phyloP scores from a whole-genome alignment of 2,329 filamentous ascomycete genomes.

The Talaromyces rugulosus region DNA sequence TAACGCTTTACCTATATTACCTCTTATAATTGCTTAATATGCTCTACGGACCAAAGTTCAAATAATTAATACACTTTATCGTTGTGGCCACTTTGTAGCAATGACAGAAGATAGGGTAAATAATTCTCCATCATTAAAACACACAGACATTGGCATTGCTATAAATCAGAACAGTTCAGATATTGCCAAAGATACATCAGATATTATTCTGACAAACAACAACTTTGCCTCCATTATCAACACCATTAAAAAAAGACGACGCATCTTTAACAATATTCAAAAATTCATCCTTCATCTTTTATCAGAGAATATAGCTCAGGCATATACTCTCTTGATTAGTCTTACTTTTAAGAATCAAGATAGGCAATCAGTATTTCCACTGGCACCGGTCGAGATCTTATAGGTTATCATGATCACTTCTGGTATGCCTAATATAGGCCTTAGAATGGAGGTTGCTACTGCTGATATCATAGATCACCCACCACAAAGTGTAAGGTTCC shows the following conservation, averaged over 20 bases:
- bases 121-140: constrained; percentile 75
- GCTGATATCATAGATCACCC: constrained; percentile 74
- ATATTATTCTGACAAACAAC: constrained; percentile 71
- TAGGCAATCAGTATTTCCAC: constrained; percentile 73
- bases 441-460: constrained; percentile 72
- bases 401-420: constrained; percentile 93
- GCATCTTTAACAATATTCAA: constrained; percentile 87
- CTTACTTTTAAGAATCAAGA: constrained; percentile 71
- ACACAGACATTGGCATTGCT: constrained; percentile 80
- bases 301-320: constrained; percentile 77
- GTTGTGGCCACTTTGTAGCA: constrained; percentile 67
- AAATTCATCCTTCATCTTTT: constrained; percentile 80
- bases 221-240: constrained; percentile 85
- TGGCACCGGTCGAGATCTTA: constrained; percentile 78
- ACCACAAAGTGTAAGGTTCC: no score
- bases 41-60: constrained; percentile 74
- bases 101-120: constrained; percentile 86
- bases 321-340: constrained; percentile 72
- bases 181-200: constrained; percentile 67
- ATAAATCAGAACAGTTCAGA: constrained; percentile 80
- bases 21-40: constrained; percentile 58
- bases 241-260: constrained; percentile 76
- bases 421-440: constrained; percentile 77
- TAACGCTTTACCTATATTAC: constrained; percentile 32
- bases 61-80: constrained; percentile 83